Percentiles rank a stretch among this genome's conserved stretches.
phyloP scores from a whole-genome alignment of 2,329 filamentous ascomycete genomes.

The Aureobasidium subglaciale region DNA sequence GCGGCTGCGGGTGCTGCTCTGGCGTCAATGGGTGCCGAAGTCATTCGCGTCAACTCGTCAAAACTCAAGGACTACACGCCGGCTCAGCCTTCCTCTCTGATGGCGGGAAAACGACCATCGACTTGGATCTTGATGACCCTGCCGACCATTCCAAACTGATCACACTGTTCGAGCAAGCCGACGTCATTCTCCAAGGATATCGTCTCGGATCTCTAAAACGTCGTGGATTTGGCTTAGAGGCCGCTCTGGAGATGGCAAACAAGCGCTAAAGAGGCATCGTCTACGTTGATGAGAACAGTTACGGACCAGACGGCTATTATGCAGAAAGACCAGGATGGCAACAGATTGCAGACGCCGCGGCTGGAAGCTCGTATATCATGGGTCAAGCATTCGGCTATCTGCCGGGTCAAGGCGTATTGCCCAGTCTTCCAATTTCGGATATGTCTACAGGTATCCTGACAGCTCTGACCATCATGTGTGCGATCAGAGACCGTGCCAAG shows the following conservation, averaged over 20 bases:
- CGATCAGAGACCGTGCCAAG: conserved; percentile 31
- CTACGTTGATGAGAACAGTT: conserved; percentile 47
- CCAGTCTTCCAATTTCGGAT: conserved; percentile 25
- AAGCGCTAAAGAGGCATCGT: conserved; percentile 39
- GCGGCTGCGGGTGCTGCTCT: conserved; percentile 9
- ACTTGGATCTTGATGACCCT: conserved; percentile 38
- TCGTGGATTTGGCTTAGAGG: conserved; percentile 38
- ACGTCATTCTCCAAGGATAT: conserved; percentile 46
- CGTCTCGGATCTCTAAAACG: conserved; percentile 43
- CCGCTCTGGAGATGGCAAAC: conserved; percentile 36
- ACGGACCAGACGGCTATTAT: conserved; percentile 46
- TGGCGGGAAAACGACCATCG: conserved; percentile 45
- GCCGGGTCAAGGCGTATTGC: conserved; percentile 23
- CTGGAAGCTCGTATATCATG: conserved; percentile 33
- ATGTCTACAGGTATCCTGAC: conserved; percentile 26
- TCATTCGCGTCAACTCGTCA: not conserved
- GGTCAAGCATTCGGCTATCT: conserved; percentile 30
- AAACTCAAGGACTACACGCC: conserved; percentile 2
- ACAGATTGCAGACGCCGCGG: conserved; percentile 44
- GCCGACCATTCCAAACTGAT: conserved; percentile 34
- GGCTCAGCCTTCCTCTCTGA: conserved; percentile 39
- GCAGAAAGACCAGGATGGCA: conserved; percentile 45
- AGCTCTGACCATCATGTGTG: conserved; percentile 23
- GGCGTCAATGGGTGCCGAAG: conserved; percentile 14
- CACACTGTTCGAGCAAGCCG: conserved; percentile 40